Evolutionary conservation across 306 rosid genomes (phyloP), one percentile per base, ranked within the genome.

Genomic region (Abrus pulchellus): DNA sequence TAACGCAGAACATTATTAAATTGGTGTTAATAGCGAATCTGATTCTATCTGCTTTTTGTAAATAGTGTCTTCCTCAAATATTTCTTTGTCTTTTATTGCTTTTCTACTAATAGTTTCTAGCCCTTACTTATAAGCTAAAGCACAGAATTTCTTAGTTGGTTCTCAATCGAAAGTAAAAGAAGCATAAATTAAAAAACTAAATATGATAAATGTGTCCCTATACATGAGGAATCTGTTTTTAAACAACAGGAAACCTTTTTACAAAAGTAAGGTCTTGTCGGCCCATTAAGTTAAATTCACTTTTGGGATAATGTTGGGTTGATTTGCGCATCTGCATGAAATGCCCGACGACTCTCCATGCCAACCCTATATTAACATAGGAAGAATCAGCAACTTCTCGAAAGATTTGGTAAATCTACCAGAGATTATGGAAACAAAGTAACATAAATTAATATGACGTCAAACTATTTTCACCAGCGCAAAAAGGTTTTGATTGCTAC

Each of bases 1-100:
- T 47, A 48, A 74, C 2, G 2, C 9, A 55, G 5, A 64, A 11
- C 49, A 65, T 20, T 57, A 59, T 44, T 63, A 55, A 81, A 52
- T 45, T 11, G 27, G 50, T 55, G 44, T 1, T 41, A 68, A 59
- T 68, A 20, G 60, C 48, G 82, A 61, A 82, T 82, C 82, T 68
- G 69, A 69, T 69, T 76, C 82, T 9, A 10, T 6, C 29, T 59
- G 28, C 56, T 68, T 61, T 66, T 3, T 48, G 5, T 28, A 40
- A 70, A 50, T 6, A 44, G 12, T 9, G 0, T n/a, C 10, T 45
- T 30, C 5, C n/a, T 62, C 47, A 59, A 5, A 27, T 32, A 13
- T 12, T n/a, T 55, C 40, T 11, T 47, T 0, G 5, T 14, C 29
- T 29, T 9, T 59, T n/a, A 34, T 34, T 56, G 28, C 3, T 36